Base-by-base conservation (phyloP, 2,329 filamentous ascomycete species). In the Teratosphaeria nubilosa region DNA sequence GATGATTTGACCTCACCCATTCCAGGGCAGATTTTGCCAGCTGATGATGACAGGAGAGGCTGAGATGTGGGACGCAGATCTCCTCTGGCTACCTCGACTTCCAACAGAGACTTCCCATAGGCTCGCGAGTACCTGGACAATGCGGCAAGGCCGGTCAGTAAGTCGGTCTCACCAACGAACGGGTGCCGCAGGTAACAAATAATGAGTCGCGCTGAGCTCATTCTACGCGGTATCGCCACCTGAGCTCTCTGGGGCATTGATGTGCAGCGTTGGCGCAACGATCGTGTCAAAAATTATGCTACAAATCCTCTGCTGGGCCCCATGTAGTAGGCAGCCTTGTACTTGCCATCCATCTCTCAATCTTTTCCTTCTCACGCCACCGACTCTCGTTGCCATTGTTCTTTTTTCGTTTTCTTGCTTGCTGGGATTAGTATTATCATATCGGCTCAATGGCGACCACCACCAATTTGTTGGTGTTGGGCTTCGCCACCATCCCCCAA, bases 401-500 rank as follows among this genome's bases (percentile, higher is more conserved):
- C 4, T n/a, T 11, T 9, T 20, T 48, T 5, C 5, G n/a, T 48
- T 48, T 22, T n/a, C 41, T 48, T 20, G 16, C 41, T 48, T 48
- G 41, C 20, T 48, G 41, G 41, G 7, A 14, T n/a, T 20, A 20
- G 34, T 52, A 24, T 53, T 20, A 30, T 41, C n/a, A 13, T 30
- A 30, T 22, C 13, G 11, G 9, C 25, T 54, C 20, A 16, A 59
- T 59, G 58, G 55, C 58, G 50, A 37, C 32, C 51, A 25, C 41
- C 45, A 50, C 53, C 51, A 53, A 32, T 30, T 13, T 58, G n/a
- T 30, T 60, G 56, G 59, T 56, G 13, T 24, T 60, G 45, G 56
- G 51, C 52, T 31, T 60, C 11, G 59, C 59, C 48, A n/a, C 50
- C n/a, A 30, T 45, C 14, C 7, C 32, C 20, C 37, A n/a, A 54